A percentile compares a stretch with the other conserved stretches of the same genome.
Evolutionary conservation across 2,329 filamentous ascomycete genomes (phyloP).

Genomic region (Cladosporium sp.): DNA sequence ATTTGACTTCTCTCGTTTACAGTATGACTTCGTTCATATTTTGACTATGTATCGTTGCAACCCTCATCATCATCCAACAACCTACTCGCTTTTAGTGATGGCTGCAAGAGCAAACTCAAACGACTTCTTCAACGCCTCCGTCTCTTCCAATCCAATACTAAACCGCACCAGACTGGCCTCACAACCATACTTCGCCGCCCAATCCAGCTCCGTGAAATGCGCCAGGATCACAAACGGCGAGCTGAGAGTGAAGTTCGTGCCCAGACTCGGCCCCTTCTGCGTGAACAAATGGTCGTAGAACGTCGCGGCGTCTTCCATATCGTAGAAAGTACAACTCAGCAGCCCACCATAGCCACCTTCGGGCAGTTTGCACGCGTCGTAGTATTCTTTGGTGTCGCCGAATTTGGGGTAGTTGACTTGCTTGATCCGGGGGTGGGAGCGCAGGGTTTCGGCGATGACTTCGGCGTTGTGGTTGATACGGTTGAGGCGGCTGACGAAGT

Average conservation of each 20-base stretch:
- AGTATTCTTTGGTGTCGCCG: conserved; percentile 68
- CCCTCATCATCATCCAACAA: not conserved
- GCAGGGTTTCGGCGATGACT: conserved; percentile 73
- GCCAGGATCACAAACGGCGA: conserved; percentile 90
- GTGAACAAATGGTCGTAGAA: conserved; percentile 88
- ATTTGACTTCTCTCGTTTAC: not conserved
- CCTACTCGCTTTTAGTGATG: conserved; percentile 32
- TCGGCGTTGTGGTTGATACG: conserved; percentile 86
- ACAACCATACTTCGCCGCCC: conserved; percentile 81
- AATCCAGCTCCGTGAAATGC: conserved; percentile 89
- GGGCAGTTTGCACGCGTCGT: conserved; percentile 74
- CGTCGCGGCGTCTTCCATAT: conserved; percentile 67
- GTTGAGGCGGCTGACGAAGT: conserved; percentile 80
- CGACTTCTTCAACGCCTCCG: conserved; percentile 61
- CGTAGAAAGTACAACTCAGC: conserved; percentile 78
- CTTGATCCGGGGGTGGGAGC: conserved; percentile 66
- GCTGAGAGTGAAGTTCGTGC: conserved; percentile 91
- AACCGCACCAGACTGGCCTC: conserved; percentile 79
- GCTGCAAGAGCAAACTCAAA: conserved; percentile 72
- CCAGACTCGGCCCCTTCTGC: conserved; percentile 89
- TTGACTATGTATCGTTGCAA: not conserved
- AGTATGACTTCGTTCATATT: not conserved
- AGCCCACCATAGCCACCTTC: conserved; percentile 87
- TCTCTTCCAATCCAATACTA: conserved; percentile 87
- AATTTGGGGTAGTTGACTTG: conserved; percentile 85